Evolutionary conservation across 225 moss, liverwort and hornwort genomes (phyloP).

Genomic region (Neckera pumila): DNA sequence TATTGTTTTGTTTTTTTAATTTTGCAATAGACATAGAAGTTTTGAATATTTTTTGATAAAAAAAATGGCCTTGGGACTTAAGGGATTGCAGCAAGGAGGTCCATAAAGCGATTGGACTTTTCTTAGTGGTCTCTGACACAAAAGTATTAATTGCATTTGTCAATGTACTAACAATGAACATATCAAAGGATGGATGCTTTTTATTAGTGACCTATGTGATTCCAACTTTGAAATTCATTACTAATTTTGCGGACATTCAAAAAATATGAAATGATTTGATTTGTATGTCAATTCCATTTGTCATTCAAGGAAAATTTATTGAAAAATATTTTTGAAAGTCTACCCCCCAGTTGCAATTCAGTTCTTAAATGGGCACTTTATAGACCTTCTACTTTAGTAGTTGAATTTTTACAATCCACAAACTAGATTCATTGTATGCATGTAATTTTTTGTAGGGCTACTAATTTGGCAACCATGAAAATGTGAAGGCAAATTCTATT

Average conservation of each 20-base stretch:
- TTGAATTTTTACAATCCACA: background rate
- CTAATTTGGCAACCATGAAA: background rate
- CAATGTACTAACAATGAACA: background rate
- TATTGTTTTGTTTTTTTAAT: too few relatives aligned
- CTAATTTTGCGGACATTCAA: fast-evolving
- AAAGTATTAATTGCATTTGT: background rate
- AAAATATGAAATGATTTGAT: fast-evolving
- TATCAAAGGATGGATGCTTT: background rate
- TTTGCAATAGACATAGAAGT: too few relatives aligned
- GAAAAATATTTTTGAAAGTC: background rate
- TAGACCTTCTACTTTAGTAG: background rate
- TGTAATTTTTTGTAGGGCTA: background rate
- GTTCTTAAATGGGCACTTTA: fast-evolving
- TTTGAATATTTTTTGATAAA: too few relatives aligned
- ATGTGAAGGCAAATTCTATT: background rate
- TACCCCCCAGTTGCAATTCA: background rate
- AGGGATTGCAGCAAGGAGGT: background rate
- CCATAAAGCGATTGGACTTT: background rate
- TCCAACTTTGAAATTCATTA: background rate
- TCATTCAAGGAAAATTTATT: background rate
- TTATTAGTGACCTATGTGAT: background rate
- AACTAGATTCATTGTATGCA: fast-evolving
- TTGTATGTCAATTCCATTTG: background rate
- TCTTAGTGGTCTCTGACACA: too few relatives aligned
- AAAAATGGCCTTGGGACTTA: too few relatives aligned